Evolutionary conservation across 2,329 filamentous ascomycete species (phyloP), one percentile per base, ranked within the genome.

Genomic region (Exserohilum turcica): DNA sequence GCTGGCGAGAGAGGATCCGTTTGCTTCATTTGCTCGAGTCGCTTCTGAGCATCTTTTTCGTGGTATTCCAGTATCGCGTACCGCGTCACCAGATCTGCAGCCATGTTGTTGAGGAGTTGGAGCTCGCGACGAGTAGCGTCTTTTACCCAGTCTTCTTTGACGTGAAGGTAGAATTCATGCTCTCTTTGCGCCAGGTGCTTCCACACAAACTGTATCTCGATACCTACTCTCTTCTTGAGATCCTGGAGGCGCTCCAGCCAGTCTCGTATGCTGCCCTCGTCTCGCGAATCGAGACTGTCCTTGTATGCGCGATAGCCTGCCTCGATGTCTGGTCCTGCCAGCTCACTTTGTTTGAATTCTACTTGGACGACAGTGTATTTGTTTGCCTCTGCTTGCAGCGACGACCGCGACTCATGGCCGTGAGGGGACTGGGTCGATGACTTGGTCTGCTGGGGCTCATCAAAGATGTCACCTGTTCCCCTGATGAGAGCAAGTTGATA

Each of bases 181-280:
- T 68, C 65, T 36, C 56, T 66, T 15, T 48, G 28, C 10, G 35
- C 53, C 6, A 66, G 31, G 7, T 44, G 16, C 10, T 55, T 45
- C 65, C 63, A 66, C 3, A 64, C 15, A 12, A 58, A 61, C 24
- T 55, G 48, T 15, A 59, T 19, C 27, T 68, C 64, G 3, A 24
- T 52, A 2, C 32, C 39, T 2, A 48, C 45, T 8, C 37, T 54
- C 9, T 50, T 48, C 8, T 48, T 57, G 7, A 59, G 46, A 13
- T 50, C 38, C 9, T 61, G 42, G 21, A 65, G 35, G 4, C 55
- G 52, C 13, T 59, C 58, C n/a, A 65, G 38, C 35, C 57, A 56
- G 1, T 61, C 52, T 32, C 59, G 48, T 28, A 67, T 27, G 13
- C 43, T 48, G 6, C 46, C 48, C 8, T 37, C 21, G 19, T 66